Evolutionary conservation across 306 rosid genomes (phyloP).

Genomic region (Trifolium pratense): DNA sequence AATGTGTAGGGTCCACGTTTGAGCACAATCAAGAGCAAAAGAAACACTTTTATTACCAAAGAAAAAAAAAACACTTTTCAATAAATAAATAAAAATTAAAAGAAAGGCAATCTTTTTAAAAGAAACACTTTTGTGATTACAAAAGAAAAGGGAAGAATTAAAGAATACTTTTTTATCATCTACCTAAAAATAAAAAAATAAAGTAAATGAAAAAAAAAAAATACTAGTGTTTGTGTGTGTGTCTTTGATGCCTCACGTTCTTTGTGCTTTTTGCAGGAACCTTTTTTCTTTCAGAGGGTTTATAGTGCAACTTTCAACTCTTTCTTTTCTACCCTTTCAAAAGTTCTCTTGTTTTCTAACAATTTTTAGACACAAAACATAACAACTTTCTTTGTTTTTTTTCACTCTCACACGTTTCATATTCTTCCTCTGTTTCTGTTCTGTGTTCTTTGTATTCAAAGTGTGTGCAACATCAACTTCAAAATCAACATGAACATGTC

Average conservation of each 20-base stretch:
- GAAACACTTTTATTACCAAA: no score
- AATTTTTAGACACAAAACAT: slow-evolving; percentile 20
- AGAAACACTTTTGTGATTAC: slow-evolving; percentile 29
- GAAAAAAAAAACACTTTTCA: slow-evolving; percentile 4
- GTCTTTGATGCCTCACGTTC: slow-evolving; percentile 69
- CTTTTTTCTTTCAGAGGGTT: slow-evolving; percentile 44
- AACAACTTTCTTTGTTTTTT: neutral
- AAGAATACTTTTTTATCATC: slow-evolving; percentile 8
- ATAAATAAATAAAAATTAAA: slow-evolving; percentile 18
- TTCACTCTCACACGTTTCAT: neutral
- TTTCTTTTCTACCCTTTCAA: slow-evolving; percentile 34
- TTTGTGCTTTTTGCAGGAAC: slow-evolving; percentile 64
- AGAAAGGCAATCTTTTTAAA: slow-evolving; percentile 41
- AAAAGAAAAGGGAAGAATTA: slow-evolving; percentile 14
- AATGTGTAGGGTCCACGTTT: slow-evolving; percentile 43
- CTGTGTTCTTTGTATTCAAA: slow-evolving; percentile 34
- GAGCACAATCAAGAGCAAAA: slow-evolving; percentile 20
- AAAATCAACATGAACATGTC: slow-evolving; percentile 38
- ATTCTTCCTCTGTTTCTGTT: slow-evolving; percentile 35
- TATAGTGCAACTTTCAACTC: slow-evolving; percentile 41
- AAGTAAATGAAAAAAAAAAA: neutral
- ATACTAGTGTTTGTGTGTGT: slow-evolving; percentile 31
- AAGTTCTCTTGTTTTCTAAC: slow-evolving; percentile 43
- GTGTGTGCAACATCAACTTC: slow-evolving; percentile 15
- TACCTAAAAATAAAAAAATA: neutral